Evolutionary conservation across 441 rosid genomes (phyloP).

Genomic region (Pelargonium australe): DNA sequence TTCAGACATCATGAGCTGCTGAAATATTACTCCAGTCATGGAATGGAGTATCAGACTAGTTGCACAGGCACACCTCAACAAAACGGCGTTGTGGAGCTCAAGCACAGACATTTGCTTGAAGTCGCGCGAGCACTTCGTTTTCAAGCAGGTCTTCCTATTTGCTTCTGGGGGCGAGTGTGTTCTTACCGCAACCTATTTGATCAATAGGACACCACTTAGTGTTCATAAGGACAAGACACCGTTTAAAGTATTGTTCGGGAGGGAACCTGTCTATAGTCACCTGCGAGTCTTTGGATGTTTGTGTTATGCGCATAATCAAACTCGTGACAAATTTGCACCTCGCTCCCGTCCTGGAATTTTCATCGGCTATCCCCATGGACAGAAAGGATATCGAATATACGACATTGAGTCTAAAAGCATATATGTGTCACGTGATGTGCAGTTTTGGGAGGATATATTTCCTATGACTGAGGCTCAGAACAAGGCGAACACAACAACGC

Average conservation of each 20-base stretch:
- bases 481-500: too few relatives aligned
- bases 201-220: background rate
- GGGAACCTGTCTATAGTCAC: background rate
- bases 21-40: background rate
- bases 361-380: background rate
- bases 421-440: background rate
- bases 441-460: background rate
- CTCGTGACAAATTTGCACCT: background rate
- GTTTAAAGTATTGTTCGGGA: slow-evolving; percentile 2
- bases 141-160: background rate
- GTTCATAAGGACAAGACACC: background rate
- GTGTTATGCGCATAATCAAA: background rate
- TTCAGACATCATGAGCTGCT: background rate
- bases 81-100: background rate
- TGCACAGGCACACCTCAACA: slow-evolving; percentile 8
- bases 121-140: background rate
- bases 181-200: background rate
- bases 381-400: slow-evolving; percentile 1
- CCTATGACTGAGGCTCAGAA: background rate
- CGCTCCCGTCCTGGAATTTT: background rate
- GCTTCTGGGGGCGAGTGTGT: slow-evolving; percentile 13
- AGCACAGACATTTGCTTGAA: background rate
- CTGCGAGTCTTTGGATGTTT: background rate
- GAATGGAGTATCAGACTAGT: background rate
- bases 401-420: background rate